Evolutionary conservation across 2,329 filamentous ascomycete genomes (phyloP).

Genomic region (Diaporthe sp.): DNA sequence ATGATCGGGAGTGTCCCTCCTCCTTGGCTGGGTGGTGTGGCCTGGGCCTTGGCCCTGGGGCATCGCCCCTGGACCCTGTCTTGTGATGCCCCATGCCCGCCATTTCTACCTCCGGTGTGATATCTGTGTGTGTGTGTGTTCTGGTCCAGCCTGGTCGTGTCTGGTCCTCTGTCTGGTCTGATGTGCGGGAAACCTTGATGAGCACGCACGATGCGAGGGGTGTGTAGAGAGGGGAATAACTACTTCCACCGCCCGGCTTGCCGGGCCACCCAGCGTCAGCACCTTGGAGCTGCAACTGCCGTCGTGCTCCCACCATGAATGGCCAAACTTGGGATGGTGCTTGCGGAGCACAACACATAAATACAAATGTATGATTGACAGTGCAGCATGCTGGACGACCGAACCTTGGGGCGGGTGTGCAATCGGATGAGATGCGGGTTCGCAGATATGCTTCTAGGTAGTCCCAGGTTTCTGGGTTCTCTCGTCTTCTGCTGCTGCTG

Average conservation of each 20-base stretch:
- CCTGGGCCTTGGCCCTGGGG: neutral
- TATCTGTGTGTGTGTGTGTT: neutral
- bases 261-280: neutral
- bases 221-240: neutral
- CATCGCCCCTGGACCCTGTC: conserved; percentile 16
- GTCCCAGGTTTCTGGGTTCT: conserved; percentile 26
- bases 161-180: conserved; percentile 25
- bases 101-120: conserved; percentile 14
- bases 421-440: conserved; percentile 29
- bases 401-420: conserved; percentile 8
- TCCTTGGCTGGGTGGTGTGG: neutral
- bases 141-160: conserved; percentile 17
- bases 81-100: conserved; percentile 15
- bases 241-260: conserved; percentile 28
- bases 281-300: conserved; percentile 31
- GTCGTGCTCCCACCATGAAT: conserved; percentile 18
- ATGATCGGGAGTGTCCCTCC: conserved; percentile 18
- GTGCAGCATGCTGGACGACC: conserved; percentile 29
- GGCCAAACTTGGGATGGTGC: conserved; percentile 23
- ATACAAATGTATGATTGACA: conserved; percentile 33
- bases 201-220: neutral
- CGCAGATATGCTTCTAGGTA: conserved; percentile 1
- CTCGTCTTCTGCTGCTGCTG: neutral
- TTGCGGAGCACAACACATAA: neutral
- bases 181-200: conserved; percentile 23